Evolutionary conservation across 352 stramenopile species (phyloP).

Genomic region (Phytophthora tentaculata): DNA sequence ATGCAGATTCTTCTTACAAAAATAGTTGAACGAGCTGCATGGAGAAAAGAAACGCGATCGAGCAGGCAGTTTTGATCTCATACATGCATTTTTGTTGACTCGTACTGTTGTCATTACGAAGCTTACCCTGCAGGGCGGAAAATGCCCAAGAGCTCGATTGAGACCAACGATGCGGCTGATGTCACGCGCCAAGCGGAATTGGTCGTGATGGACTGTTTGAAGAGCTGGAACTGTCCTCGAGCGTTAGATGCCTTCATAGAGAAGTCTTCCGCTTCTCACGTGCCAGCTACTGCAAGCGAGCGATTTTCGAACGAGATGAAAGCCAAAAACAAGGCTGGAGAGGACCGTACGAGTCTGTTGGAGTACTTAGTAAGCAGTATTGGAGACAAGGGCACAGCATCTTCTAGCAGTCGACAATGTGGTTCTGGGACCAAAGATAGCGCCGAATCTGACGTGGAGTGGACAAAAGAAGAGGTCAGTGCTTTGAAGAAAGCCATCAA

Average conservation of each 20-base stretch:
- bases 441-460: conserved; percentile 32
- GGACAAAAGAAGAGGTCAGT: conserved; percentile 65
- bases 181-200: conserved; percentile 67
- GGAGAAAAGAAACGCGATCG: background rate
- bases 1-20: conserved; percentile 14
- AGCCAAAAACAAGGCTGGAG: conserved; percentile 45
- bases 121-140: conserved; percentile 2
- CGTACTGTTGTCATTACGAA: conserved; percentile 10
- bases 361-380: conserved; percentile 54
- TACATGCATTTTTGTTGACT: background rate
- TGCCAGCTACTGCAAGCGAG: conserved; percentile 48
- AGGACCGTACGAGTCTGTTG: conserved; percentile 36
- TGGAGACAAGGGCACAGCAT: conserved; percentile 7
- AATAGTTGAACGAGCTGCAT: conserved; percentile 22
- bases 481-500: conserved; percentile 79
- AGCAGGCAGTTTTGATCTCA: background rate
- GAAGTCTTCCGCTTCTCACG: conserved; percentile 25
- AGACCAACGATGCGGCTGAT: conserved; percentile 37
- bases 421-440: background rate
- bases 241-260: conserved; percentile 63
- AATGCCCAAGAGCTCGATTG: conserved; percentile 35
- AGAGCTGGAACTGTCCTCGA: conserved; percentile 57
- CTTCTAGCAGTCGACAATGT: conserved; percentile 11
- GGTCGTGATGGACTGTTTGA: conserved; percentile 77
- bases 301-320: conserved; percentile 61